These are phyloP conservation scores for Penicillium sp. DNA, from an alignment of 2,329 filamentous ascomycete genomes.

Conservation along the genomic window DNA sequence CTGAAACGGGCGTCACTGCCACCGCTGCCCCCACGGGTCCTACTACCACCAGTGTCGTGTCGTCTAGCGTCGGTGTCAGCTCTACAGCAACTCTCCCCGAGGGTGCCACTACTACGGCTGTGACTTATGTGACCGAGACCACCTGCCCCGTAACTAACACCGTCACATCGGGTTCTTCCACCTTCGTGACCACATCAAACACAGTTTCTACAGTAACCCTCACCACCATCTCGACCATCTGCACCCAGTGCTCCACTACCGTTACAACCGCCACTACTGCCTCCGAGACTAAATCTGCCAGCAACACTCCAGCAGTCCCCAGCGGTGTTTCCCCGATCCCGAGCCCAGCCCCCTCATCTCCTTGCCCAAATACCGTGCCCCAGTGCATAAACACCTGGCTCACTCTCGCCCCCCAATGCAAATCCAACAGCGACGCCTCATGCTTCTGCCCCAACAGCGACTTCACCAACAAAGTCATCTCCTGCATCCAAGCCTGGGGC, in stretches of 20 bases:
- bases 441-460: constrained; percentile 83
- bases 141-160: constrained; percentile 18
- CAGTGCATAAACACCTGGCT: constrained; percentile 92
- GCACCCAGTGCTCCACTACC: constrained; percentile 15
- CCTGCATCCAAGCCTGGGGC: constrained; percentile 77
- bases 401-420: constrained; percentile 65
- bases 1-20: constrained; percentile 26
- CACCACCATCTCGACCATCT: constrained; percentile 23
- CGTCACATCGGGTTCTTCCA: constrained; percentile 15
- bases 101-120: constrained; percentile 12
- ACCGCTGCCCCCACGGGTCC: constrained; percentile 33
- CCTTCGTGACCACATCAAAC: constrained; percentile 15
- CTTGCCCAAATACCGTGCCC: constrained; percentile 70
- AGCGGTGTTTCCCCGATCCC: constrained; percentile 21
- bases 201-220: constrained; percentile 18
- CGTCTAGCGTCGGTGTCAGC: constrained; percentile 7
- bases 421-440: constrained; percentile 73
- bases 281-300: constrained; percentile 12
- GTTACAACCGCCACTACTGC: constrained; percentile 13
- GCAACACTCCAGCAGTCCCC: constrained; percentile 3
- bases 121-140: constrained; percentile 16
- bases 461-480: constrained; percentile 76
- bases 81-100: constrained; percentile 13
- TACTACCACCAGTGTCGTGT: not conserved
- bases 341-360: constrained; percentile 29